Base-by-base conservation (phyloP, 2,329 filamentous ascomycete species). In the Xylaria sp. region DNA sequence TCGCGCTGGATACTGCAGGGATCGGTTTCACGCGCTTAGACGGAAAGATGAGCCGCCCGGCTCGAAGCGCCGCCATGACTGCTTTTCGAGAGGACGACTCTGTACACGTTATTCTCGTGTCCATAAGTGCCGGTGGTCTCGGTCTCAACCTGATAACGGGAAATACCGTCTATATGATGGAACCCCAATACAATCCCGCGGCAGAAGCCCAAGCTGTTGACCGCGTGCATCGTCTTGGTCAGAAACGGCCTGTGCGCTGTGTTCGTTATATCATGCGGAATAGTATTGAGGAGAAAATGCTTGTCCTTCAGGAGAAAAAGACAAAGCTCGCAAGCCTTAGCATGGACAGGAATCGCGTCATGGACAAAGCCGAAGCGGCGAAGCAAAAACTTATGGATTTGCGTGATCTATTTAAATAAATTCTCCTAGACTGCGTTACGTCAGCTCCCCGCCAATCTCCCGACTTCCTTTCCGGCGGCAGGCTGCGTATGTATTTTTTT, bases 111-210 rank as follows among this genome's bases (percentile, higher is more conserved):
- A 93, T 98, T 52, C 85, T 98, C 9, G 92, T 97, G 13, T 97
- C 92, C 9, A 96, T 97, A 76, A 92, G 89, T 72, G 94, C 94
- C 0, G 95, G 94, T 66, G 94, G 95, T 17, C 85, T 97, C 15
- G 94, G 94, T 13, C 87, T 98, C 38, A 98, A 98, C 73, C 80
- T 98, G 56, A 97, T 93, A 0, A 83, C 91, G 0, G 94, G 90
- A 31, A 95, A 88, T 73, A 90, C 86, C 57, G 94, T 96, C 13
- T 98, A 95, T 74, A 90, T 98, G 70, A 98, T 99, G 94, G 95
- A 99, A 75, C 95, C 95, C 4, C 93, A 97, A 73, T 99, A 94
- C 80, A 99, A 99, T 72, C 95, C 95, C 0, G 93, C 93, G 0
- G 92, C 93, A 0, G 94, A 99, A 76, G 91, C 93, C 4, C 95